These are phyloP conservation scores for Fagopyrum esculentum DNA, from an alignment of 148 eudicot genomes.

Conservation along the genomic window DNA sequence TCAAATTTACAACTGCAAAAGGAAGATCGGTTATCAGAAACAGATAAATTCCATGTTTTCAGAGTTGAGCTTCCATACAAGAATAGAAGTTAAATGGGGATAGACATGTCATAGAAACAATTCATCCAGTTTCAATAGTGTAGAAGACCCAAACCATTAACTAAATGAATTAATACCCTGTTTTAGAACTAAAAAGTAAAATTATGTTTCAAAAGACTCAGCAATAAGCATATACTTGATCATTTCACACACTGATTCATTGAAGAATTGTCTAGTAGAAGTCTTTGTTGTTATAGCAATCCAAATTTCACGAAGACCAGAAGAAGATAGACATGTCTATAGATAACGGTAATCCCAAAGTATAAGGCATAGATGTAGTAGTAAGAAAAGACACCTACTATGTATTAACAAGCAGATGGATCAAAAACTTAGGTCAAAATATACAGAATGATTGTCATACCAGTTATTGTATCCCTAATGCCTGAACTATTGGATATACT, in stretches of 20 bases:
- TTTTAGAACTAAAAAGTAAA: background rate
- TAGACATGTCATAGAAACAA: background rate
- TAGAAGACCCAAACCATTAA: background rate
- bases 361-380: background rate
- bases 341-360: background rate
- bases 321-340: background rate
- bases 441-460: background rate
- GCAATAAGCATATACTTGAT: background rate
- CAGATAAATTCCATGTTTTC: background rate
- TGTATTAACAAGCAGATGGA: background rate
- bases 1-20: constrained; percentile 91
- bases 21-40: constrained; percentile 15
- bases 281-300: background rate
- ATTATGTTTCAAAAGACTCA: background rate
- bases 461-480: background rate
- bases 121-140: background rate
- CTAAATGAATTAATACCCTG: background rate
- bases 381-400: background rate
- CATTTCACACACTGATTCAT: background rate
- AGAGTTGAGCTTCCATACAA: constrained; percentile 3
- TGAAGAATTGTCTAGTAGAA: background rate
- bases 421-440: background rate
- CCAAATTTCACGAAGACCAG: background rate
- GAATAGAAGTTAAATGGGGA: background rate
- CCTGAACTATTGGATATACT: background rate